A percentile compares a stretch with the other conserved stretches of the same genome.
Evolutionary conservation across 2,329 filamentous ascomycete genomes (phyloP).

Genomic region (Talaromyces sp.): DNA sequence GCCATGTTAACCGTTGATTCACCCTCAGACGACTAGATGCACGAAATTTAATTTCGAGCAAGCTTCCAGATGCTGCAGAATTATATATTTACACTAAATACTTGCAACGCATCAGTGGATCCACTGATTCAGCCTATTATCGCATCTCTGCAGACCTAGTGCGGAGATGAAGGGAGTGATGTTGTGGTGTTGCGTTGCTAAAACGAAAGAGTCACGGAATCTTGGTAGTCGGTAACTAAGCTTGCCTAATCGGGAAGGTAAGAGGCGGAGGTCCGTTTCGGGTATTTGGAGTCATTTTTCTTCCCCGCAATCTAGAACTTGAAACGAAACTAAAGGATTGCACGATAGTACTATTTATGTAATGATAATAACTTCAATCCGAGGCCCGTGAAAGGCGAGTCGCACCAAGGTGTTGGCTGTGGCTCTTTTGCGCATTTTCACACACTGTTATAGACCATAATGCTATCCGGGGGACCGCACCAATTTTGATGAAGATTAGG

Average conservation of each 20-base stretch:
- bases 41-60: background rate
- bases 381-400: too few species aligned
- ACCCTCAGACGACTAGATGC: background rate
- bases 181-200: background rate
- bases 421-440: too few species aligned
- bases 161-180: background rate
- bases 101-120: background rate
- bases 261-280: background rate
- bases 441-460: too few species aligned
- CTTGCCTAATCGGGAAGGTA: background rate
- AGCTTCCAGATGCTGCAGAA: background rate
- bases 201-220: slow-evolving; percentile 1
- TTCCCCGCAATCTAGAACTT: background rate
- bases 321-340: too few species aligned
- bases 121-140: background rate
- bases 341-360: too few species aligned
- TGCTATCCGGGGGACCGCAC: too few species aligned
- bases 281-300: background rate
- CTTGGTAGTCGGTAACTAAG: background rate
- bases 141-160: background rate
- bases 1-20: background rate
- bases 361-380: too few species aligned
- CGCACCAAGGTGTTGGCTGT: too few species aligned
- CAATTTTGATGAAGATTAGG: too few species aligned
- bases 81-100: background rate